Conservation (phyloP, 1,284 basidiomycete genomes). For the Volvariella surrecta region DNA sequence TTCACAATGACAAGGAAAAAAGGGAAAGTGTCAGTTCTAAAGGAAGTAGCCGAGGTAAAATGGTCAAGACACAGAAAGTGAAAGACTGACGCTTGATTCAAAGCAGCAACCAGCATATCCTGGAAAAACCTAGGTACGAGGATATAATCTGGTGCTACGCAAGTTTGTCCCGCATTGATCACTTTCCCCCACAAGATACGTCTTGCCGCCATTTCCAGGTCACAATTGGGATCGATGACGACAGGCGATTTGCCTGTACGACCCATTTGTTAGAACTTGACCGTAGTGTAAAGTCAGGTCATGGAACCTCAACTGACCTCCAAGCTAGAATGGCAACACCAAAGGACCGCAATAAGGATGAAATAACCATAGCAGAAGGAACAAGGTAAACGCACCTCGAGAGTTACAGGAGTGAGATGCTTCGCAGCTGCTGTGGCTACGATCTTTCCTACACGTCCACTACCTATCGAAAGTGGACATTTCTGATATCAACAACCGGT, state of each 20-base stretch:
- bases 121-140: slow-evolving; percentile 60
- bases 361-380: not conserved
- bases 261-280: not conserved
- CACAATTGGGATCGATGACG: slow-evolving; percentile 63
- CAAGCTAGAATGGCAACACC: slow-evolving; percentile 18
- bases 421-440: slow-evolving; percentile 82
- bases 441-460: slow-evolving; percentile 70
- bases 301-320: slow-evolving; percentile 16
- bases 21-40: not conserved
- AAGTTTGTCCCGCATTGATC: slow-evolving; percentile 69
- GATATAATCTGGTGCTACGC: slow-evolving; percentile 76
- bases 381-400: slow-evolving; percentile 44
- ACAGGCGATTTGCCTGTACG: slow-evolving; percentile 74
- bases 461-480: slow-evolving; percentile 36
- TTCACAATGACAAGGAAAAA: not conserved
- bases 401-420: slow-evolving; percentile 75
- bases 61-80: slow-evolving; percentile 5
- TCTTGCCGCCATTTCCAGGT: slow-evolving; percentile 49
- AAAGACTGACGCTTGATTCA: slow-evolving; percentile 49
- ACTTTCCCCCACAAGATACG: slow-evolving; percentile 79
- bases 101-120: slow-evolving; percentile 51
- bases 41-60: slow-evolving; percentile 1
- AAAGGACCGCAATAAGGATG: not conserved
- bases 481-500: not conserved
- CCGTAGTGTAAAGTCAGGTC: too few species aligned